Conservation (phyloP, 129 eudicot species). For the Centrapalus pauciflorus region DNA sequence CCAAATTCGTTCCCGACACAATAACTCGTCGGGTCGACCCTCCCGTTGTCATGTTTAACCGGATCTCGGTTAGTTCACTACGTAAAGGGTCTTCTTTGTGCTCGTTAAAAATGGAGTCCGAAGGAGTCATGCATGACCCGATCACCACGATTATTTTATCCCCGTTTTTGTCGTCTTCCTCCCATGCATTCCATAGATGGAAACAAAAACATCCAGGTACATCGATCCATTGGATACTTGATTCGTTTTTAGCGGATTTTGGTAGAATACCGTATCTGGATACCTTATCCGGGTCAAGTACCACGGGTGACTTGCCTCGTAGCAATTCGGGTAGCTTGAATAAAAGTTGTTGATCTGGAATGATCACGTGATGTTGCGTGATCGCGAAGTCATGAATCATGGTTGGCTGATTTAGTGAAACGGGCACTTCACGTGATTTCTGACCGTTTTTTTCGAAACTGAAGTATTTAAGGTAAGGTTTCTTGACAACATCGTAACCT, state of each 20-base stretch:
- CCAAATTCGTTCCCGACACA: constrained; percentile 49
- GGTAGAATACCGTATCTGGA: constrained; percentile 59
- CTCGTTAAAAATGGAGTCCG: constrained; percentile 47
- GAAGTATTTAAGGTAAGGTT: constrained; percentile 66
- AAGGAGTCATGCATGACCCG: constrained; percentile 74
- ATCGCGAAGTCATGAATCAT: constrained; percentile 88
- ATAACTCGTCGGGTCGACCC: constrained; percentile 34
- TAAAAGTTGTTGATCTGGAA: constrained; percentile 76
- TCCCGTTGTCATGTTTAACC: constrained; percentile 42
- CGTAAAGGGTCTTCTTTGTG: constrained; percentile 8
- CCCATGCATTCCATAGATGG: constrained; percentile 83
- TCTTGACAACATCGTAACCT: constrained; percentile 52
- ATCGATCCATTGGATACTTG: constrained; percentile 53
- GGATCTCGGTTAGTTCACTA: constrained; percentile 40
- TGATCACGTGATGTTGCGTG: constrained; percentile 56
- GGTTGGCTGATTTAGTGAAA: constrained; percentile 54
- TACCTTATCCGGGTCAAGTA: constrained; percentile 48
- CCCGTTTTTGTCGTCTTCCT: constrained; percentile 31
- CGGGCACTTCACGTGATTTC: constrained; percentile 55
- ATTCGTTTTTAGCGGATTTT: constrained; percentile 35
- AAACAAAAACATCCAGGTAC: constrained; percentile 63
- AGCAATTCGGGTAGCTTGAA: constrained; percentile 73
- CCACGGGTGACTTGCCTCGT: constrained; percentile 63
- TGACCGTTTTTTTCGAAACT: constrained; percentile 39
- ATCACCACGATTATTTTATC: constrained; percentile 37